Base-by-base conservation (phyloP, 768 basidiomycete genomes). In the Rhizopogon sp. region DNA sequence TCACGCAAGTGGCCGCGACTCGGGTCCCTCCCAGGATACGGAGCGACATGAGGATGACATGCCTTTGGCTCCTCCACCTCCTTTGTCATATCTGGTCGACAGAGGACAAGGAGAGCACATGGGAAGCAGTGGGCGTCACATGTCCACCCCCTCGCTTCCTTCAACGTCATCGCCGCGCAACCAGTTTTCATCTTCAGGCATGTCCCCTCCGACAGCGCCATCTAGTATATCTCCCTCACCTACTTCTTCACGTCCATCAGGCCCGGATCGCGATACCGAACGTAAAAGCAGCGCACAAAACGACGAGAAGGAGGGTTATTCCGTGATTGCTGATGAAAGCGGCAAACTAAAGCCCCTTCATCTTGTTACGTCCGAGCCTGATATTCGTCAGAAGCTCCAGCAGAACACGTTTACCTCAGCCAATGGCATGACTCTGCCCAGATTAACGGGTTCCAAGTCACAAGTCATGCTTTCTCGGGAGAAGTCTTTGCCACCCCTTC, bases 31-130 rank as follows among this genome's bases (percentile, higher is more conserved):
- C 68, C 40, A 68, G 14, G 56, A 69, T 42, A 49, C 20, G 16
- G 47, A 49, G 47, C 64, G 66, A 64, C 29, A 67, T 42, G 87
- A 90, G 3, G 90, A 93, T 62, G 83, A 89, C 60, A 69, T 77
- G 8, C 93, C 91, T 3, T 75, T 97, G 40, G 85, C 89, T 3
- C 96, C 95, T 1, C 96, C 96, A 3, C 96, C 96, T 5, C 88
- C 93, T 5, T 66, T 98, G 51, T 92, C 92, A 0, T 95, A 93
- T 71, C 79, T 98, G 45, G 92, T 93, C 2, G 73, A 70, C 57
- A 70, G 74, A 57, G 76, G 79, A 54, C 79, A 79, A 41, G 77
- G 79, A n/a, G 79, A 82, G 43, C 75, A 76, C 33, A 77, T 82
- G 14, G 58, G 73, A 42, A 66, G 68, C 35, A 70, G 73, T 44